Base-by-base conservation (phyloP, 139 green algal genomes). In the Chlamydomonas eustigma region DNA sequence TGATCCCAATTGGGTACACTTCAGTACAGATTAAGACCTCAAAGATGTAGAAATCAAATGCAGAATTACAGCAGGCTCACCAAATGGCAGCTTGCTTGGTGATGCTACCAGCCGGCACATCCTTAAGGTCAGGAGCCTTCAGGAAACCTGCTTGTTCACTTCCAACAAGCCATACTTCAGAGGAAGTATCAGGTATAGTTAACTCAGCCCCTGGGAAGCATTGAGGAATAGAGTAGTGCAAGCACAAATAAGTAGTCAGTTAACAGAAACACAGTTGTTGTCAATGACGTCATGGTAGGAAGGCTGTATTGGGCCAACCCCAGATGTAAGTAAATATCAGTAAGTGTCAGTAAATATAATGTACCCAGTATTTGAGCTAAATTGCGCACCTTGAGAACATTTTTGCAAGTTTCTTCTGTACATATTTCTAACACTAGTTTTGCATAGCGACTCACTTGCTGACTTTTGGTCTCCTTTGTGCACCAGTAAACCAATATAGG, bases 391-490 rank as follows among this genome's bases (percentile, higher is more conserved):
- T 34, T 38, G n/a, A n/a, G n/a, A n/a, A n/a, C n/a, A n/a, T n/a
- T n/a, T n/a, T n/a, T n/a, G n/a, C n/a, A n/a, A n/a, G n/a, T n/a
- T n/a, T n/a, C n/a, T n/a, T n/a, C n/a, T n/a, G n/a, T n/a, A n/a
- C n/a, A n/a, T n/a, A n/a, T n/a, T n/a, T n/a, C n/a, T n/a, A n/a
- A n/a, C n/a, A n/a, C n/a, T n/a, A n/a, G n/a, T n/a, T n/a, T n/a
- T n/a, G n/a, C n/a, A n/a, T n/a, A n/a, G n/a, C n/a, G n/a, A n/a
- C n/a, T n/a, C n/a, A n/a, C 85, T 77, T 71, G 85, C 85, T 36
- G 80, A 71, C 68, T 87, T 87, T 63, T 82, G 74, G 33, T 90
- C 85, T 2, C 80, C 85, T 44, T 79, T 80, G 77, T 90, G 82
- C 22, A 90, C 80, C 75, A 86, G 73, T n/a, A 83, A 50, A 25